Base-by-base conservation (phyloP, 768 basidiomycete genomes). In the Hortiboletus campestris region DNA sequence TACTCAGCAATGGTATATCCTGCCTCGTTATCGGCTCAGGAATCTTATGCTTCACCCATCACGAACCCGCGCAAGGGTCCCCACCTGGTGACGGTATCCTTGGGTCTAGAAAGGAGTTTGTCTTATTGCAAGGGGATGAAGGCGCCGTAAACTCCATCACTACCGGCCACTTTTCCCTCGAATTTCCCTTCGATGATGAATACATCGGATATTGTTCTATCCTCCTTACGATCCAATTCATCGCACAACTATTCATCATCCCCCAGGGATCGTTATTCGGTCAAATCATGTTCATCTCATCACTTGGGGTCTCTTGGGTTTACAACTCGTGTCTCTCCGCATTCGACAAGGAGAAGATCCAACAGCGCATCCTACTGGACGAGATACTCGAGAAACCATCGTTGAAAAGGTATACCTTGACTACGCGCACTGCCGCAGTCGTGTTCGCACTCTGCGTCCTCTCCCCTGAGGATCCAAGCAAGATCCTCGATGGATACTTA, bases 291-390 rank as follows among this genome's bases (percentile, higher is more conserved):
- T 70, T 71, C 56, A 49, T 71, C 17, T 20, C 50, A 4, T 60
- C 67, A 1, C 62, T 71, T 9, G 69, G 44, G 2, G 58, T 66
- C 5, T 68, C 70, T 14, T 68, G 66, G 66, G 11, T 58, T 6
- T 69, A 70, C 55, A 71, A 66, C 43, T 57, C 56, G 16, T 67
- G 45, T 28, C 56, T 71, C 29, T 65, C 68, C 6, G 59, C 62
- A 9, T 62, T 77, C 67, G 75, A 77, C 32, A 61, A 59, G 34
- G 62, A 62, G 20, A 56, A 58, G 38, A 49, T 63, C 7, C 62
- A 63, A 28, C 56, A 34, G 22, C 52, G 22, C 19, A 57, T 55
- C 36, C n/a, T 57, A 16, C n/a, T 57, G 16, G 36, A 54, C 1
- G 16, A n/a, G 3, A n/a, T 54, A 28, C 42, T 57, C 13, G 5